Base-by-base conservation (phyloP, 257 asterid genomes). In the Rehmannia glutinosa region DNA sequence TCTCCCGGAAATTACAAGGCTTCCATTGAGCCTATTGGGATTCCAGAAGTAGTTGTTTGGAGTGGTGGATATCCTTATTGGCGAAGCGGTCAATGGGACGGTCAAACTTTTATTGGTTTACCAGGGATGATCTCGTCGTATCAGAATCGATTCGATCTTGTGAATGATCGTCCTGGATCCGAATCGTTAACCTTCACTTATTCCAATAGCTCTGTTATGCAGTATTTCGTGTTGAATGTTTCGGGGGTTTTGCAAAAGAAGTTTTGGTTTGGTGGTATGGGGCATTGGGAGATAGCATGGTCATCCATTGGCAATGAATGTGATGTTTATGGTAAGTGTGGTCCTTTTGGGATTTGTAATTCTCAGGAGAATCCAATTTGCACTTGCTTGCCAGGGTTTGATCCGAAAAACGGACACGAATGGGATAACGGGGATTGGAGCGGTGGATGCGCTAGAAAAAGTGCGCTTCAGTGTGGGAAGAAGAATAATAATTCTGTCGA, bases 81-180 rank as follows among this genome's bases (percentile, higher is more conserved):
- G 87, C 78, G 95, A 28, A 78, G 81, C 30, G 95, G 91, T 17
- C 76, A 79, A 6, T 87, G 83, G 81, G 66, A 78, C 38, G 82
- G 91, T 5, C 66, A 50, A 46, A 23, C 72, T 13, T 87, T 84
- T 58, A 50, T 10, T 0, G 91, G 95, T 8, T 10, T 80, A 38
- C 79, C 71, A 0, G 0, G 17, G 6, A 65, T 66, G 77, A 56
- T 2, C 4, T 51, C 82, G 3, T 35, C 15, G 4, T 30, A 20
- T 12, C 6, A 5, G 0, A 46, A 41, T 25, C 86, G 94, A 35
- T 43, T 77, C 38, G 64, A 53, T 42, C 30, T 81, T 13, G 10
- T 5, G 0, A 52, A 20, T 13, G 79, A 45, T 0, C 51, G 32
- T 15, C 24, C 53, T 9, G 69, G 64, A 12, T 52, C 5, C 25